Evolutionary conservation across 306 rosid genomes (phyloP).

Genomic region (Comarum palustre): DNA sequence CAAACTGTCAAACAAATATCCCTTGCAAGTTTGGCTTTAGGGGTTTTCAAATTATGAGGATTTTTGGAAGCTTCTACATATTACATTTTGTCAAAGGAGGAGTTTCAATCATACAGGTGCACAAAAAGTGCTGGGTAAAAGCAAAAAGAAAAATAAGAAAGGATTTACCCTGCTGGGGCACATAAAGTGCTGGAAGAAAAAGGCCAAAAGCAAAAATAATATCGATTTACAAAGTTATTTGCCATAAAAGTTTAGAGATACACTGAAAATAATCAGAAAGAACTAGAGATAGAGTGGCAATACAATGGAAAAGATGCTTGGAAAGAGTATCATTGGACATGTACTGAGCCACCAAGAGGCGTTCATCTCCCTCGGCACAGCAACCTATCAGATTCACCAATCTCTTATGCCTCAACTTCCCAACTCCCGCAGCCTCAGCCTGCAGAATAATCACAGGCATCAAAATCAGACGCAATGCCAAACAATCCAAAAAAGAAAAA

Average conservation of each 20-base stretch:
- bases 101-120: background rate
- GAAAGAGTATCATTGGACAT: conserved; percentile 80
- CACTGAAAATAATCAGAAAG: conserved; percentile 12
- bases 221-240: background rate
- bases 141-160: background rate
- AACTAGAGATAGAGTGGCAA: conserved; percentile 21
- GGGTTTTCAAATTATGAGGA: background rate
- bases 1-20: background rate
- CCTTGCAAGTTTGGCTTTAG: background rate
- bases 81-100: background rate
- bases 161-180: background rate
- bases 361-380: conserved; percentile 78
- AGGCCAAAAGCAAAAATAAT: conserved; percentile 3
- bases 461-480: conserved; percentile 17
- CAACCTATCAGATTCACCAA: conserved; percentile 77
- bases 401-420: conserved; percentile 77
- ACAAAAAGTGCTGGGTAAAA: conserved; percentile 2
- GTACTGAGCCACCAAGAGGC: conserved; percentile 80
- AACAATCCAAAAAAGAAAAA: background rate
- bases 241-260: background rate
- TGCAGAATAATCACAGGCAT: conserved; percentile 27
- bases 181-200: background rate
- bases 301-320: conserved; percentile 84
- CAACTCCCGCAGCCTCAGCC: conserved; percentile 82
- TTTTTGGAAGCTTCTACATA: background rate